Base-by-base conservation (phyloP, 352 stramenopile species). In the Halophytophthora batemanensis region DNA sequence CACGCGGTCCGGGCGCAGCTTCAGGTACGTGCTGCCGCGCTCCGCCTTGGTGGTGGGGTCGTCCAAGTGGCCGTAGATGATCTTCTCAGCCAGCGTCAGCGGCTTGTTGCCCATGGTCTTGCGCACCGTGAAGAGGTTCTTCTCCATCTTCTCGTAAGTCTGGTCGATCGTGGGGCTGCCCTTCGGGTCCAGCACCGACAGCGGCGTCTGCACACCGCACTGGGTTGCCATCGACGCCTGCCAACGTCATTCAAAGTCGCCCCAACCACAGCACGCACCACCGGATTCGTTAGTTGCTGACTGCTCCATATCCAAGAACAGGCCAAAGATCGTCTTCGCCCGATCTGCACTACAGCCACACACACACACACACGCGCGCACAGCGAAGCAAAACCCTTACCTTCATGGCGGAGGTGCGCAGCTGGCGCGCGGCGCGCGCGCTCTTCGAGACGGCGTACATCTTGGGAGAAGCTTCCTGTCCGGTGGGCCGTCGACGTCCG, bases 1-100 rank as follows among this genome's bases (percentile, higher is more conserved):
- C 28, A 97, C 89, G 59, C 90, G 85, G 71, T 97, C 90, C 22
- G 90, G 90, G 53, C 86, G 80, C 42, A 97, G 75, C 82, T 97
- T 96, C 31, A 97, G 70, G 74, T 97, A 97, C 22, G 90, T 97
- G 71, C 96, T 78, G 23, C 90, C 90, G 36, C 87, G 82, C 44
- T 92, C 86, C 11, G 88, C 74, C 42, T 84, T 69, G 45, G 83
- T 81, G 56, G 86, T 81, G 52, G 86, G 59, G 61, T 96, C 78
- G 60, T 97, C 87, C 71, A 97, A 77, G 80, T 97, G 90, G 43
- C 87, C 87, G 76, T 96, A 97, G 63, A 97, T 92, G 62, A 97
- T 97, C 82, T 97, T 97, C 64, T 97, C 90, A 38, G 87, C 81
- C 39, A 97, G 83, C 56, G 90, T 97, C 49, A 97, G 58, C 29